Conservation (phyloP, 345 rosid species). For the Heritiera littoralis region DNA sequence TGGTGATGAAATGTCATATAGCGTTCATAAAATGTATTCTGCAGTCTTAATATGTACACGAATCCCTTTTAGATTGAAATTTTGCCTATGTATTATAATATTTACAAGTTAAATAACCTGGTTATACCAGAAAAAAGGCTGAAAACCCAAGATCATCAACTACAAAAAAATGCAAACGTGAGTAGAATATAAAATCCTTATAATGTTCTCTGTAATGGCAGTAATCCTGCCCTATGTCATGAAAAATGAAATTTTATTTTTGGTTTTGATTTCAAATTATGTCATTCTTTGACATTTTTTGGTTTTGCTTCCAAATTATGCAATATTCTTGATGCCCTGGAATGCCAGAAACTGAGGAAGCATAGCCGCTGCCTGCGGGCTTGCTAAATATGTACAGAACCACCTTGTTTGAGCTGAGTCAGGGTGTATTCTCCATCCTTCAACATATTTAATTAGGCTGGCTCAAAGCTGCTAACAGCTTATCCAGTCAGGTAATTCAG, state of each 20-base stretch:
- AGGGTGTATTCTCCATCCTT: too few species aligned
- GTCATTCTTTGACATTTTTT: background rate
- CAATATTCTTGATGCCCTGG: background rate
- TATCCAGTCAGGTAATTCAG: background rate
- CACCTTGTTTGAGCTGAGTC: background rate
- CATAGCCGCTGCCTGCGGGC: background rate
- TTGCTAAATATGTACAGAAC: background rate
- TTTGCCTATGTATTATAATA: background rate
- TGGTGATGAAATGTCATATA: background rate
- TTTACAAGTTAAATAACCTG: background rate
- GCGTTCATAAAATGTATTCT: background rate
- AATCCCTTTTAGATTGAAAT: background rate
- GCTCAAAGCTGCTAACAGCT: too few species aligned
- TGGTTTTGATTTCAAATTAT: too few species aligned
- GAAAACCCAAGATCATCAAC: background rate
- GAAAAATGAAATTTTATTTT: background rate
- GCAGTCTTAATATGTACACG: background rate
- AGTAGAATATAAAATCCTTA: background rate
- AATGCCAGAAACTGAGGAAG: conserved; percentile 9
- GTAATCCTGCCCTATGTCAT: background rate
- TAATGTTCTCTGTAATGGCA: background rate
- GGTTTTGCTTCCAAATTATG: background rate
- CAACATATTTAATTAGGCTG: too few species aligned
- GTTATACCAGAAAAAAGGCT: background rate
- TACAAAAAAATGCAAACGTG: background rate